These are phyloP conservation scores for Penicillium sp. DNA, from an alignment of 2,329 filamentous ascomycete genomes.

Conservation along the genomic window DNA sequence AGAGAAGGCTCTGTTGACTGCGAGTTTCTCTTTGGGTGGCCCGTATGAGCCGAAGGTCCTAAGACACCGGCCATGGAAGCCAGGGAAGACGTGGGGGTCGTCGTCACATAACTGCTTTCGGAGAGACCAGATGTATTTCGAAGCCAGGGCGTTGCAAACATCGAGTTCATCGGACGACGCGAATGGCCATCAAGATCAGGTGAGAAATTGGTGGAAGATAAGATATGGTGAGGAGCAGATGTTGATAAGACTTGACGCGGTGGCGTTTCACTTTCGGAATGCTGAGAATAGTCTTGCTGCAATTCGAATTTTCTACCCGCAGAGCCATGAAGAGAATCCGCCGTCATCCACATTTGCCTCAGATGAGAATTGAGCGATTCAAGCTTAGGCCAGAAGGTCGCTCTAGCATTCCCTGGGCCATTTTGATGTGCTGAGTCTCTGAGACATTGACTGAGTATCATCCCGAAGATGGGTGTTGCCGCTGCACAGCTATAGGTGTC, in stretches of 20 bases:
- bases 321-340: no score
- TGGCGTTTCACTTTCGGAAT: conserved; percentile 5
- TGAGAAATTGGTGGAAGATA: conserved; percentile 1
- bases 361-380: conserved; percentile 26
- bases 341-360: conserved; percentile 22
- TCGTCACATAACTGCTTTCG: conserved; percentile 21
- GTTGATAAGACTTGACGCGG: conserved; percentile 5
- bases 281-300: neutral
- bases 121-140: conserved; percentile 21
- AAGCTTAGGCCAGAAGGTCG: conserved; percentile 23
- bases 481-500: conserved; percentile 38
- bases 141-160: conserved; percentile 26
- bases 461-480: conserved; percentile 38
- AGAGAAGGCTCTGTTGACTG: conserved; percentile 15
- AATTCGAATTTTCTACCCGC: conserved; percentile 6
- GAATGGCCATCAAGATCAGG: conserved; percentile 4
- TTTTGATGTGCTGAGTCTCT: conserved; percentile 6
- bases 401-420: conserved; percentile 18
- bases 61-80: conserved; percentile 17
- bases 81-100: conserved; percentile 25
- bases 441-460: conserved; percentile 34
- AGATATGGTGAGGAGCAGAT: conserved; percentile 8
- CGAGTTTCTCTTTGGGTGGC: conserved; percentile 15
- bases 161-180: conserved; percentile 13
- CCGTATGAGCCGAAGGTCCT: conserved; percentile 15